phyloP scores from a whole-genome alignment of 306 rosid genomes.

The Astragalus glycyphyllos region DNA sequence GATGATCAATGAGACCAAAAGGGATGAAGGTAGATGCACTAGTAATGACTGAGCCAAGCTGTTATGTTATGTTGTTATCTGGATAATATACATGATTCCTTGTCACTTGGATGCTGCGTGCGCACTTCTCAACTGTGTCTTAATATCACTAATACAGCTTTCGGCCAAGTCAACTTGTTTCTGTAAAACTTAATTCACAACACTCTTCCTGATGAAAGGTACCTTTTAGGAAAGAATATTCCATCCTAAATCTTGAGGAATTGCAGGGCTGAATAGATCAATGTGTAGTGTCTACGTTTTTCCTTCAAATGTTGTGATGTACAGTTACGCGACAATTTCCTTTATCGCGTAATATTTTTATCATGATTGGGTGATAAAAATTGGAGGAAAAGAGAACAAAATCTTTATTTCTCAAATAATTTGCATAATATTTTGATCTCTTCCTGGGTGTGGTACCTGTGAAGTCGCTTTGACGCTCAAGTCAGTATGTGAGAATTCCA shows the following conservation, averaged over 20 bases:
- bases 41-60: slow-evolving; percentile 29
- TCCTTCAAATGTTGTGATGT: too few relatives aligned
- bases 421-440: too few relatives aligned
- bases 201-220: neutral
- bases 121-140: neutral
- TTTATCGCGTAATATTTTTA: neutral
- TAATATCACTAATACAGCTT: slow-evolving; percentile 21
- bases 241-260: neutral
- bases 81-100: slow-evolving; percentile 29
- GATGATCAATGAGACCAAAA: slow-evolving; percentile 35
- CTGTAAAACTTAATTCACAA: neutral
- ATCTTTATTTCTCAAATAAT: too few relatives aligned
- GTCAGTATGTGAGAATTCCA: too few relatives aligned
- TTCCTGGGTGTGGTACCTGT: too few relatives aligned
- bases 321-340: neutral
- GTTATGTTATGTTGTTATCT: neutral
- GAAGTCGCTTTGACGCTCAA: too few relatives aligned
- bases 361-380: neutral
- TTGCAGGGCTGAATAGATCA: slow-evolving; percentile 20
- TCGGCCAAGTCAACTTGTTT: slow-evolving; percentile 31
- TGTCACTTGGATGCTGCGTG: slow-evolving; percentile 27
- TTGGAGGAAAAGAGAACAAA: neutral
- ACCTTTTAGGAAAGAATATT: neutral
- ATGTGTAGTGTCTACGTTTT: too few relatives aligned
- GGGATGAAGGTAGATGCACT: slow-evolving; percentile 33